phyloP scores from a whole-genome alignment of 2,329 filamentous ascomycete species.

The Stachybotrys chlorohalonatus region DNA sequence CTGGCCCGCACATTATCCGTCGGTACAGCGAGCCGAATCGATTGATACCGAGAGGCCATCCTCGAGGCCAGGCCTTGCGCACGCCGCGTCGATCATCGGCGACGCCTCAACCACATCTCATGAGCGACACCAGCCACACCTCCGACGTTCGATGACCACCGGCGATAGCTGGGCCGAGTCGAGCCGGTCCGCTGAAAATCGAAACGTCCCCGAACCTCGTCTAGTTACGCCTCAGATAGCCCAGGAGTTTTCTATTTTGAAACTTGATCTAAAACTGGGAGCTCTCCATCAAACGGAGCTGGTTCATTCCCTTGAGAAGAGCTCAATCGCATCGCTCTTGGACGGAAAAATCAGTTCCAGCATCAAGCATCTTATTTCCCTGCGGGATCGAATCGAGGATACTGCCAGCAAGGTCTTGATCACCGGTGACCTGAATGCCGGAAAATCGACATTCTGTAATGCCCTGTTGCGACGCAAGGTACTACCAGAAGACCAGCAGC shows the following conservation, averaged over 20 bases:
- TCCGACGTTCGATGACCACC: slow-evolving; percentile 66
- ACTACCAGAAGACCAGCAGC: slow-evolving; percentile 92
- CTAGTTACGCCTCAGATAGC: slow-evolving; percentile 87
- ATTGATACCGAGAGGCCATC: slow-evolving; percentile 34
- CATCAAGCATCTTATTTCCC: slow-evolving; percentile 76
- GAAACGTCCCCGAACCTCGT: slow-evolving; percentile 60
- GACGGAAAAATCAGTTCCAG: slow-evolving; percentile 93
- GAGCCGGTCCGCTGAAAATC: slow-evolving; percentile 59
- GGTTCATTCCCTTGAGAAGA: slow-evolving; percentile 90
- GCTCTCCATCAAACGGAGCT: slow-evolving; percentile 78
- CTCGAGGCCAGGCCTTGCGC: slow-evolving; percentile 52
- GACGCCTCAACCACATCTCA: slow-evolving; percentile 24
- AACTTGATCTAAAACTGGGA: slow-evolving; percentile 88
- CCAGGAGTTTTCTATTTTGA: slow-evolving; percentile 91
- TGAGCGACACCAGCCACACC: slow-evolving; percentile 35
- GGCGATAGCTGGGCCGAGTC: slow-evolving; percentile 54
- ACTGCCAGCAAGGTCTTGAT: slow-evolving; percentile 94
- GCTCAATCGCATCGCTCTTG: slow-evolving; percentile 78
- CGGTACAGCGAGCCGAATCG: slow-evolving; percentile 56
- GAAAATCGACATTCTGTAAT: slow-evolving; percentile 98
- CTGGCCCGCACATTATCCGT: slow-evolving; percentile 94
- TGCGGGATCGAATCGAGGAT: slow-evolving; percentile 92
- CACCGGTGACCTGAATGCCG: slow-evolving; percentile 92
- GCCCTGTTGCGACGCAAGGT: slow-evolving; percentile 89
- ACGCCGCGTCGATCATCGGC: slow-evolving; percentile 52